Conservation (phyloP, 192 early-diverging fungal species). For the Gigaspora rosea region DNA sequence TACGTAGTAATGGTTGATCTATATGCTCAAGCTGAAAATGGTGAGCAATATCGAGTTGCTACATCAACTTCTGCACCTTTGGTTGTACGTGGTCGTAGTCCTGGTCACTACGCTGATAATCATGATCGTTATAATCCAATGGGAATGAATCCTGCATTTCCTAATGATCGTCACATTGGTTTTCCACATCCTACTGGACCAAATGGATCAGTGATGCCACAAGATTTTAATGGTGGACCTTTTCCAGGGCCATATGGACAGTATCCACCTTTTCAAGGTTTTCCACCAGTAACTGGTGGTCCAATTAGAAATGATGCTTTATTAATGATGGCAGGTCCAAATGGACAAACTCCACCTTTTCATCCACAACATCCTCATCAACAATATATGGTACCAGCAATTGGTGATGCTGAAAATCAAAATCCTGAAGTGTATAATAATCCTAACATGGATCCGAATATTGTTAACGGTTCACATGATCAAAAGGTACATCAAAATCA, state of each 20-base stretch:
- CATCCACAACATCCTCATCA: slow-evolving; percentile 36
- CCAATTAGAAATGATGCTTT: slow-evolving; percentile 8
- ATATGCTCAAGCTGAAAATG: slow-evolving; percentile 68
- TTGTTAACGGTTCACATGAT: slow-evolving; percentile 10
- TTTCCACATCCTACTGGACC: slow-evolving; percentile 17
- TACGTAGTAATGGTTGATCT: slow-evolving; percentile 83
- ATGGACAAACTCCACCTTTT: slow-evolving; percentile 24
- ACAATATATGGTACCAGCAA: slow-evolving; percentile 46
- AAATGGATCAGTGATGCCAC: slow-evolving; percentile 34
- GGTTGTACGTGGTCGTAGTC: slow-evolving; percentile 91
- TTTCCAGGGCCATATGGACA: slow-evolving; percentile 22
- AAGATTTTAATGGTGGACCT: slow-evolving; percentile 27
- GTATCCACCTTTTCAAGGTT: slow-evolving; percentile 25
- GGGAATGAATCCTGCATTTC: slow-evolving; percentile 31
- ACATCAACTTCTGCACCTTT: slow-evolving; percentile 74
- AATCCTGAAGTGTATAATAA: slow-evolving; percentile 38
- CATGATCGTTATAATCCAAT: slow-evolving; percentile 43
- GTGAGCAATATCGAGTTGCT: slow-evolving; percentile 63
- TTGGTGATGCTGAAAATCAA: slow-evolving; percentile 42
- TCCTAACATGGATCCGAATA: slow-evolving; percentile 13
- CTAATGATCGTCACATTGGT: slow-evolving; percentile 30
- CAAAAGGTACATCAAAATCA: slow-evolving; percentile 26
- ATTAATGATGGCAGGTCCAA: slow-evolving; percentile 28
- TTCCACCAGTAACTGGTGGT: slow-evolving; percentile 21
- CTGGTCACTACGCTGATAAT: slow-evolving; percentile 88